Base-by-base conservation (phyloP, 169 alveolate genomes). In the Plasmodium vinckei region DNA sequence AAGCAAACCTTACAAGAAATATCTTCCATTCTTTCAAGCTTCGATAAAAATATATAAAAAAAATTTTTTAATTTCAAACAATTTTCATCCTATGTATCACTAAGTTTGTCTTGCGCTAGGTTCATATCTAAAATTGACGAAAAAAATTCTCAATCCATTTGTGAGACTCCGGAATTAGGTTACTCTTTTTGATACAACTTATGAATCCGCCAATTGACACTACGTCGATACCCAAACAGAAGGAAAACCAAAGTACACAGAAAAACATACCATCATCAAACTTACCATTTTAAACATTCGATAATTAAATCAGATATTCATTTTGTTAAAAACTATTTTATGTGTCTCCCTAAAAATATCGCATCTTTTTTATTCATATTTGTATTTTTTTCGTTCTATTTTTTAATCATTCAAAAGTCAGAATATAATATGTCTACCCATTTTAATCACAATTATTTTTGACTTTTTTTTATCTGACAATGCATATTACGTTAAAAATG, bases 11-110 rank as follows among this genome's bases (percentile, higher is more conserved):
- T 77, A 23, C 63, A 63, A 21, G 88, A 77, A 63, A 77, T 77
- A 12, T 77, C 88, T 7, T 77, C 88, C 47, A 77, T 77, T 12
- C 88, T 77, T 63, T 77, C 88, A 23, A 77, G 88, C 42, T 64
- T 63, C 17, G 88, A 77, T 25, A 17, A 57, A 39, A 77, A 13
- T 33, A 3, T 59, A 12, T 23, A 60, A 27, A 44, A n/a, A n/a
- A n/a, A n/a, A n/a, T n/a, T n/a, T n/a, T n/a, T n/a, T 47, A 15
- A 0, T 33, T 33, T 33, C 5, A 33, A 33, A 33, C 7, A 0
- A 3, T 4, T 4, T 33, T 0, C 42, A 33, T 33, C 7, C 7
- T 33, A 33, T 33, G 0, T 33, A 4, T 4, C 42, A 33, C 42
- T 33, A 0, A 33, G 42, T 33, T 33, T 33, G 42, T 4, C 5